phyloP scores from a whole-genome alignment of 805 yeast genomes.

The Candida berthetii region DNA sequence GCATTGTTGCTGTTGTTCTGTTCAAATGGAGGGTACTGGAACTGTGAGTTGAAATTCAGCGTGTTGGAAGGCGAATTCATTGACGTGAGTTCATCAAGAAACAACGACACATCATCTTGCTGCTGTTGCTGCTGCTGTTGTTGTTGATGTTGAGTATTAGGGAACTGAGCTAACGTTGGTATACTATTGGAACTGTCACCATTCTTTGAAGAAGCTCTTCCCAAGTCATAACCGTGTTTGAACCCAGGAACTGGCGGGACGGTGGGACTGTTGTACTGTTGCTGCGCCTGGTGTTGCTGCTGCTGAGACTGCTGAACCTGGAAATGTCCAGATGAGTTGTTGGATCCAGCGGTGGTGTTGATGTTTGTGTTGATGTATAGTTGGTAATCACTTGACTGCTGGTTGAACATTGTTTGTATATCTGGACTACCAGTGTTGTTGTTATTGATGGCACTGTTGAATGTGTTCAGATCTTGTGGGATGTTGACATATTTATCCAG shows the following conservation, averaged over 20 bases:
- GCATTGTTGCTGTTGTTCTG: neutral
- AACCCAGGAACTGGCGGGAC: constrained; percentile 10
- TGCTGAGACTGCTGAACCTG: neutral
- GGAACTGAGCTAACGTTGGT: too few relatives aligned
- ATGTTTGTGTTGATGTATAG: constrained; percentile 1
- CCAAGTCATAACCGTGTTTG: constrained; percentile 9
- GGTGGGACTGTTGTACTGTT: neutral
- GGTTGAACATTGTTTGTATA: too few relatives aligned
- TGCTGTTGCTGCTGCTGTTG: neutral
- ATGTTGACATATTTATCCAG: neutral
- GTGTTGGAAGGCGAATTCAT: constrained; percentile 6
- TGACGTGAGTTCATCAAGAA: constrained; percentile 11
- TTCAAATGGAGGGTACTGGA: neutral
- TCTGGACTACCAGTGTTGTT: neutral
- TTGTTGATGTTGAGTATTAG: neutral
- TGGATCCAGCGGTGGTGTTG: too few relatives aligned
- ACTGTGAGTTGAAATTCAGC: neutral
- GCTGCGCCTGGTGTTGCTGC: neutral
- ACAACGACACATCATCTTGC: constrained; percentile 7
- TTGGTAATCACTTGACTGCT: neutral
- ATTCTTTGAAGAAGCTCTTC: constrained; percentile 5
- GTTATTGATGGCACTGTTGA: neutral
- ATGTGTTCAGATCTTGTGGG: neutral
- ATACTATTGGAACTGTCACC: neutral
- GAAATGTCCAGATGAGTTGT: too few relatives aligned